phyloP scores from a whole-genome alignment of 306 rosid species.

The Cercis canadensis region DNA sequence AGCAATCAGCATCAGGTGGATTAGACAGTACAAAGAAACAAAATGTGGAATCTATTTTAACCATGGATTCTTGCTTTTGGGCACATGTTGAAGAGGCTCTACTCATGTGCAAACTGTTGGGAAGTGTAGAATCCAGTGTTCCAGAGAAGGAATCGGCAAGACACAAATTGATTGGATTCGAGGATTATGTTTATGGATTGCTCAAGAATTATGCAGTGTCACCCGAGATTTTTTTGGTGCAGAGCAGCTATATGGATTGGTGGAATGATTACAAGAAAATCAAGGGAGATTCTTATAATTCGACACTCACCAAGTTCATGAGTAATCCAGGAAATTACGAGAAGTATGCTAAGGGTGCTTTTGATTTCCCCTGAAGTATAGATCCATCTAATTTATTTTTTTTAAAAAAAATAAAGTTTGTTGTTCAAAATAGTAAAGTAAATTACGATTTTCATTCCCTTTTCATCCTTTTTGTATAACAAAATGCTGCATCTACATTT shows the following conservation, averaged over 20 bases:
- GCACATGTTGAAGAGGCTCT: constrained; percentile 71
- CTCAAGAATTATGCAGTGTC: constrained; percentile 34
- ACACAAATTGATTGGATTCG: constrained; percentile 16
- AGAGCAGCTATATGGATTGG: constrained; percentile 52
- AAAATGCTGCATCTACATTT: too few relatives aligned
- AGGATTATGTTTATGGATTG: background rate
- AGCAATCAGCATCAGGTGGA: background rate
- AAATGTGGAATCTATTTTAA: constrained; percentile 46
- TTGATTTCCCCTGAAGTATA: too few relatives aligned
- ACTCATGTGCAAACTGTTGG: constrained; percentile 35
- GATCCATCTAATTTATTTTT: too few relatives aligned
- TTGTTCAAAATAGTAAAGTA: too few relatives aligned
- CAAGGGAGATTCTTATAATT: background rate
- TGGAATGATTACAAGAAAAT: constrained; percentile 35
- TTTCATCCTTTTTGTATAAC: too few relatives aligned
- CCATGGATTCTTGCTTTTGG: constrained; percentile 80
- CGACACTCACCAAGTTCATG: background rate
- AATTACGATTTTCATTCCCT: too few relatives aligned
- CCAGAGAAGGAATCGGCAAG: constrained; percentile 18
- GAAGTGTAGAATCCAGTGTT: background rate
- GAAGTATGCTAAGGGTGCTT: constrained; percentile 26
- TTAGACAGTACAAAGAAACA: constrained; percentile 2
- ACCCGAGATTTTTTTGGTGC: constrained; percentile 48
- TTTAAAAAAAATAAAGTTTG: too few relatives aligned
- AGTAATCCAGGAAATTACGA: background rate